Evolutionary conservation across 1,139 yeast genomes (phyloP), one percentile per base, ranked within the genome.

Genomic region (Zhuliangozyma blackwelliae): DNA sequence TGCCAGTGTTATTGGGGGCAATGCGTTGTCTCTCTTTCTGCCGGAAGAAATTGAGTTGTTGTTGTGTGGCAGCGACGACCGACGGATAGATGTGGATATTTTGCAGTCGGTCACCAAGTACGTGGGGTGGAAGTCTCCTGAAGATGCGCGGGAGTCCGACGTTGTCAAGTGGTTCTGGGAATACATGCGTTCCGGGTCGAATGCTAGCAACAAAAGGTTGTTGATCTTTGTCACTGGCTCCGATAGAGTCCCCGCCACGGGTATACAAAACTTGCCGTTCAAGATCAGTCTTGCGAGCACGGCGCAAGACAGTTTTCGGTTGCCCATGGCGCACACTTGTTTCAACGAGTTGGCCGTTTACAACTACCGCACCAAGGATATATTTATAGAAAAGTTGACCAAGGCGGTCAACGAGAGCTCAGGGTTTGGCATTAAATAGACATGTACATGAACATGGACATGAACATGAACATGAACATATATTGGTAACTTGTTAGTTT

Each of bases 281-380:
- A 82, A 82, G 44, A 76, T 86, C 33, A 72, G 79, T 28, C 63
- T 72, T 37, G 48, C 79, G 16, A 46, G 48, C 47, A 47, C 23
- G 82, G 82, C 3, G n/a, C 67, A 62, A 2, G 77, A 75, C 42
- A 56, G 66, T 36, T 63, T 73, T 5, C 64, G 82, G 35, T 61
- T 89, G 23, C 97, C 97, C 0, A 63, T 82, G 9, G 90, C 97
- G 0, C 97, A 90, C 52, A 92, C 97, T 0, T 92, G 97, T 51
- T 92, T 90, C 62, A 90, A 89, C 54, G 96, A 90, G 61, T 59
- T 92, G 29, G 86, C 92, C 38, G 48, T 92, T 7, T 84, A 80
- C 59, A 79, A 78, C 35, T 92, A 90, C 55, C 49, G 59, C 6
- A 54, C 74, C 5, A 65, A 67, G 41, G 76, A 69, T 22, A 77